These are phyloP conservation scores for Globisporangium yorkense DNA, from an alignment of 352 stramenopile genomes.

Conservation along the genomic window DNA sequence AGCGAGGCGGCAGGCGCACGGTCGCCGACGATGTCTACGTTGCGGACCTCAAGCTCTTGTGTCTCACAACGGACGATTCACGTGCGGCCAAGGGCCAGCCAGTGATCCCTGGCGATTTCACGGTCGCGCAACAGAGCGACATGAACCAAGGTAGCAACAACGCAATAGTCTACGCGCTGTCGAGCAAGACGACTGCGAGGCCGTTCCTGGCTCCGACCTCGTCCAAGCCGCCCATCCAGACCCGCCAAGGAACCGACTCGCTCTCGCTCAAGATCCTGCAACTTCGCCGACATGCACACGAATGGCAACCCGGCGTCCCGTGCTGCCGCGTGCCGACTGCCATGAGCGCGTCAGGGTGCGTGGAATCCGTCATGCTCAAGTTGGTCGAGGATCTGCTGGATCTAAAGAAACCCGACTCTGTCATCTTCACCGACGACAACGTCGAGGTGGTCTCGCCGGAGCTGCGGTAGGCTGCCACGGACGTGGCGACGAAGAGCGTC, in stretches of 20 bases:
- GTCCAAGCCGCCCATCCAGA: constrained; percentile 23
- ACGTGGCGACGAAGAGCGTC: constrained; percentile 24
- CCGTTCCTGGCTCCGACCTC: background rate
- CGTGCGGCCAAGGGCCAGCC: background rate
- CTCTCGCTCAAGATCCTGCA: constrained; percentile 62
- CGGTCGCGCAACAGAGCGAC: background rate
- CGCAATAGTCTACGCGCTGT: background rate
- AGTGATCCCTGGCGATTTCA: background rate
- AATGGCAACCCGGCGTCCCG: constrained; percentile 27
- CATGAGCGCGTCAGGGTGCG: constrained; percentile 21
- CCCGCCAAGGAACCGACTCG: constrained; percentile 2
- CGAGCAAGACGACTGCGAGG: background rate
- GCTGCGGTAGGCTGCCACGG: constrained; percentile 27
- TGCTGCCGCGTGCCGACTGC: constrained; percentile 26
- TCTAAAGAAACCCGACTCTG: constrained; percentile 53
- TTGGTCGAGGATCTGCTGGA: constrained; percentile 57
- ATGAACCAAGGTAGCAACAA: background rate
- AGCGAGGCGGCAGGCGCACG: background rate
- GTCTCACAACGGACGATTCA: background rate
- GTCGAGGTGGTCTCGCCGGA: constrained; percentile 25
- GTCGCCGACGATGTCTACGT: background rate
- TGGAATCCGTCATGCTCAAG: constrained; percentile 36
- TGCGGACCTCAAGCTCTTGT: background rate
- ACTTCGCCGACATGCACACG: constrained; percentile 58
- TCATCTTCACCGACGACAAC: constrained; percentile 62